These are phyloP conservation scores for Citrus maxima DNA, from an alignment of 345 rosid genomes.

Conservation along the genomic window DNA sequence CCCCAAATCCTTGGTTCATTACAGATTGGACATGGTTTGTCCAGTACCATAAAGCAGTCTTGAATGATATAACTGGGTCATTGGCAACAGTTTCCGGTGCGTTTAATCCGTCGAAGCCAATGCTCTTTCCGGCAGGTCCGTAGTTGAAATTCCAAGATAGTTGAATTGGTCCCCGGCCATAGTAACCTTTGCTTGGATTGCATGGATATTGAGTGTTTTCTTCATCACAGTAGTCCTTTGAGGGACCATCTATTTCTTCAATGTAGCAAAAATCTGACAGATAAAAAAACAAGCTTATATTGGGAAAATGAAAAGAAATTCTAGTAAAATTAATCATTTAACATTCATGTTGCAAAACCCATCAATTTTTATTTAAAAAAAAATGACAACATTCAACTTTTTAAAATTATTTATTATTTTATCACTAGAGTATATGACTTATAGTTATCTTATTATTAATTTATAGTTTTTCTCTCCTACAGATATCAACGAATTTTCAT, in stretches of 20 bases:
- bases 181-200: conserved; percentile 38
- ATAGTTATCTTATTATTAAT: no score
- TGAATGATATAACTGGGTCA: conserved; percentile 33
- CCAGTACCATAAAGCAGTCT: conserved; percentile 55
- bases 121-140: conserved; percentile 40
- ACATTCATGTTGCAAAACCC: neutral
- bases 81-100: conserved; percentile 42
- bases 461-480: fast-evolving
- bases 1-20: conserved; percentile 44
- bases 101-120: conserved; percentile 36
- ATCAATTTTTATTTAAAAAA: no score
- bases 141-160: conserved; percentile 55
- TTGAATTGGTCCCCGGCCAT: conserved; percentile 51
- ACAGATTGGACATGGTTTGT: conserved; percentile 32
- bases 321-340: neutral
- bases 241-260: conserved; percentile 58
- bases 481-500: no score
- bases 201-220: conserved; percentile 50
- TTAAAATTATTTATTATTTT: no score
- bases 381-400: no score
- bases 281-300: neutral
- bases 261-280: conserved; percentile 59
- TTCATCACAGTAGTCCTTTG: conserved; percentile 43
- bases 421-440: no score
- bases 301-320: neutral